Conservation (phyloP, 495 filamentous ascomycete genomes). For the Penicillium cosmopolitanum region DNA sequence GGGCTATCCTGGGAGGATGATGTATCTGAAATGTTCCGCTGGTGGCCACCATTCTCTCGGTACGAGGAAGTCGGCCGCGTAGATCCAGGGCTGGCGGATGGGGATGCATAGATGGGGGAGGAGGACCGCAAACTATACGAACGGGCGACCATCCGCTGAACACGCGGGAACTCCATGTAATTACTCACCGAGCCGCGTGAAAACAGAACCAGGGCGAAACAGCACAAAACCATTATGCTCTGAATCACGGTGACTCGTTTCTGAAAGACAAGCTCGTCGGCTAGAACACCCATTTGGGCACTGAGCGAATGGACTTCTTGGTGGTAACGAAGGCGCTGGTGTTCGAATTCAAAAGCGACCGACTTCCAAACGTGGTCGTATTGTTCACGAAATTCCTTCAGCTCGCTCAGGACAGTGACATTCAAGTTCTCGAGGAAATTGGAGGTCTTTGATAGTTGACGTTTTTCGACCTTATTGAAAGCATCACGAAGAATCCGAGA, state of each 20-base stretch:
- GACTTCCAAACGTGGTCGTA: conserved; percentile 98
- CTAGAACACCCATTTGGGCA: conserved; percentile 78
- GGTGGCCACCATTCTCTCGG: conserved; percentile 34
- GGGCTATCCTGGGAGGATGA: conserved; percentile 39
- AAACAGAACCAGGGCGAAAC: conserved; percentile 87
- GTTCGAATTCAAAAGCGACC: conserved; percentile 88
- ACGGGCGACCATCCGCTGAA: conserved; percentile 59
- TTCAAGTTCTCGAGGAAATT: conserved; percentile 84
- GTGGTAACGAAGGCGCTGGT: conserved; percentile 77
- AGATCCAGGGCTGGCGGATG: conserved; percentile 49
- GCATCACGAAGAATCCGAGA: conserved; percentile 90
- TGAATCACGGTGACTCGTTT: conserved; percentile 93
- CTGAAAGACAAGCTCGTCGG: conserved; percentile 94
- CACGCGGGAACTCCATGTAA: conserved; percentile 58
- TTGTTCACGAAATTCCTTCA: conserved; percentile 76
- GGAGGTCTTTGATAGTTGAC: conserved; percentile 81
- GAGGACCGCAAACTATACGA: conserved; percentile 50
- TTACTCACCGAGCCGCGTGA: conserved; percentile 49
- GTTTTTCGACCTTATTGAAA: conserved; percentile 86
- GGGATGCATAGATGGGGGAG: conserved; percentile 46
- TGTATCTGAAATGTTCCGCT: conserved; percentile 44
- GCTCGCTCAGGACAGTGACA: conserved; percentile 80
- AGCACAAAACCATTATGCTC: conserved; percentile 81
- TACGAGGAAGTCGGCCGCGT: conserved; percentile 47
- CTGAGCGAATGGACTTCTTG: conserved; percentile 82